Evolutionary conservation across 2,329 filamentous ascomycete genomes (phyloP), one percentile per base, ranked within the genome.

Genomic region (Aspergillus sp.): DNA sequence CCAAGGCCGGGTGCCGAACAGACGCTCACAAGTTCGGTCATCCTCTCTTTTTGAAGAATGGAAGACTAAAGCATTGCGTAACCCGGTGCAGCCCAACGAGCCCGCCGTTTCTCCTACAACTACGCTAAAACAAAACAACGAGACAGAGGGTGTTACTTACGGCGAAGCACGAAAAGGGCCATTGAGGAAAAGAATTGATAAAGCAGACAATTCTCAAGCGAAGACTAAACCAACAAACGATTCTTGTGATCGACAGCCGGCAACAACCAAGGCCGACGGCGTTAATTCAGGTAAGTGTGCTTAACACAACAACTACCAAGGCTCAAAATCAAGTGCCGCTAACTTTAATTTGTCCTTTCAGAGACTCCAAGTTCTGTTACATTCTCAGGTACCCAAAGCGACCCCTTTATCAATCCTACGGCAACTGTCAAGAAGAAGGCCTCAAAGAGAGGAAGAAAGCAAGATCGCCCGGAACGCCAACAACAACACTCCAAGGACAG

Each of bases 11-110:
- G 19, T 20, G 2, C 9, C 30, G 13, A 51, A 46, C 39, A 51
- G 40, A 30, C 47, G 41, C 9, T 9, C 19, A 5, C 58, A 53
- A 30, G 17, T 27, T 20, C 61, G 58, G 19, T 58, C 58, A 11
- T 60, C 58, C n/a, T 54, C 54, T 2, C 39, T 58, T 9, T 64
- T 57, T 12, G 64, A 66, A 34, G 62, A 63, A 30, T 66, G 64
- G 62, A 66, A 64, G 39, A 50, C 58, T 7, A 52, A 55, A 41
- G 48, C 56, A 19, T 19, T 44, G 17, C 51, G 48, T n/a, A 24
- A 33, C 34, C 45, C 51, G 5, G 41, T 19, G 19, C 50, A 37
- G 50, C 33, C 41, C 3, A 56, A 47, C 6, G 50, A 49, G 37
- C 2, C 20, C 6, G 19, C 6, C 7, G 19, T 24, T 44, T 17